A percentile compares a stretch with the other conserved stretches of the same genome.
These are phyloP conservation scores for Theobroma grandiflorum DNA, from an alignment of 441 rosid species.

Conservation along the genomic window DNA sequence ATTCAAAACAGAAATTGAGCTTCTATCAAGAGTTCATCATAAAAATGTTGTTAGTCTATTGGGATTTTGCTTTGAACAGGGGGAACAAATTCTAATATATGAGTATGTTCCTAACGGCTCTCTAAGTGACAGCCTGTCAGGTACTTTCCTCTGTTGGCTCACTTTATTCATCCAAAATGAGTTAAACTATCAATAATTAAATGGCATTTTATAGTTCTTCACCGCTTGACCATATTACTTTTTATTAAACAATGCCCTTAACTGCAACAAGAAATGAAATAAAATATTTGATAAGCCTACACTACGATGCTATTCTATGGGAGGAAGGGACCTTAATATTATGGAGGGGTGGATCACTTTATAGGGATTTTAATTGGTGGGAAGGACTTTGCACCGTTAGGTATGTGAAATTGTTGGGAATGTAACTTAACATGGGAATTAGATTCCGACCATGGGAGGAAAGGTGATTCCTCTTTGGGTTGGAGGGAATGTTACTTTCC, in stretches of 20 bases:
- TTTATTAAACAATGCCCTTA: too few relatives aligned
- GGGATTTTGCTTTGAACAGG: conserved; percentile 84
- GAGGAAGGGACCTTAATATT: neutral
- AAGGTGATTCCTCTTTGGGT: too few relatives aligned
- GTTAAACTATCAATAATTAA: conserved; percentile 14
- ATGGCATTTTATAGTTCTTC: neutral
- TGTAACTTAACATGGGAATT: too few relatives aligned
- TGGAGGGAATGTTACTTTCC: too few relatives aligned
- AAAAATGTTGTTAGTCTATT: conserved; percentile 83
- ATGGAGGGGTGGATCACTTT: too few relatives aligned
- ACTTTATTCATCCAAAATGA: conserved; percentile 1
- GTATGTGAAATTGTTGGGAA: too few relatives aligned
- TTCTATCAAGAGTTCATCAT: conserved; percentile 92
- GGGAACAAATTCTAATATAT: conserved; percentile 81
- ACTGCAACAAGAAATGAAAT: too few relatives aligned
- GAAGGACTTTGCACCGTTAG: too few relatives aligned
- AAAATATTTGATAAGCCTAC: too few relatives aligned
- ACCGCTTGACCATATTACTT: neutral
- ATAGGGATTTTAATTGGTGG: too few relatives aligned
- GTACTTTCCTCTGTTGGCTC: conserved; percentile 42
- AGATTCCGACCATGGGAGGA: too few relatives aligned
- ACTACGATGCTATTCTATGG: too few relatives aligned
- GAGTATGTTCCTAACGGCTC: conserved; percentile 79
- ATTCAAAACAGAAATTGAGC: conserved; percentile 92
- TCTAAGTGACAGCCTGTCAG: conserved; percentile 73